Evolutionary conservation across 352 stramenopile species (phyloP).

Genomic region (Pythium sukuiense): DNA sequence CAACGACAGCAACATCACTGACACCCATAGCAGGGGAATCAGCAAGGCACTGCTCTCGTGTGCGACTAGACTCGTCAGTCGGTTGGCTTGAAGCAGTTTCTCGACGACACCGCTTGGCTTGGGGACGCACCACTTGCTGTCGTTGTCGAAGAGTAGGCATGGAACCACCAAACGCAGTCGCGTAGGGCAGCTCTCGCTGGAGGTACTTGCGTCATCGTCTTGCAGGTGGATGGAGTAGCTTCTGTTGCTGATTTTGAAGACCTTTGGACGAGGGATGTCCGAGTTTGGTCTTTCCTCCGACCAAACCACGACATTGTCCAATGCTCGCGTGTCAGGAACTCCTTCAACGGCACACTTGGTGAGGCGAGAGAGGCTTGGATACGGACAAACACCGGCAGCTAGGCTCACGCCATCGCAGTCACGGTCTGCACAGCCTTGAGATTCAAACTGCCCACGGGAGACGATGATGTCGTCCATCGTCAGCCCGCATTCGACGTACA

Average conservation of each 20-base stretch:
- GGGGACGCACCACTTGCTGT: constrained; percentile 43
- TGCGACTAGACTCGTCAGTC: background rate
- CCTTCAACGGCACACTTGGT: constrained; percentile 20
- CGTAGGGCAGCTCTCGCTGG: constrained; percentile 21
- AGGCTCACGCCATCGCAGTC: constrained; percentile 15
- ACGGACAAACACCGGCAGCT: constrained; percentile 22
- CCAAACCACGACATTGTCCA: constrained; percentile 22
- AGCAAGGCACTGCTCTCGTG: background rate
- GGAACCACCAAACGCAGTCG: constrained; percentile 41
- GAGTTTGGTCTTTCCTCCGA: constrained; percentile 46
- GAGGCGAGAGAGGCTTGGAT: constrained; percentile 33
- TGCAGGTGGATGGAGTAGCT: constrained; percentile 43
- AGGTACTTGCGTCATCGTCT: background rate
- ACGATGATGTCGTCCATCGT: constrained; percentile 49
- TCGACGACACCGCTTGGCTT: constrained; percentile 28
- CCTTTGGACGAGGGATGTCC: constrained; percentile 38
- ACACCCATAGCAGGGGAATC: constrained; percentile 16
- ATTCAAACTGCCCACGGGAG: constrained; percentile 7
- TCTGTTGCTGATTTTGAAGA: constrained; percentile 35
- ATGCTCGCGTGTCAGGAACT: background rate
- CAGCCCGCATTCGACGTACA: constrained; percentile 40
- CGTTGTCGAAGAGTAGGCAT: constrained; percentile 32
- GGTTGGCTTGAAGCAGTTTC: constrained; percentile 23
- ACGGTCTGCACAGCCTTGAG: constrained; percentile 31
- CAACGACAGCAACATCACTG: constrained; percentile 4